These are phyloP conservation scores for Mortierella hygrophila DNA, from an alignment of 192 early-diverging fungal genomes.

Conservation along the genomic window DNA sequence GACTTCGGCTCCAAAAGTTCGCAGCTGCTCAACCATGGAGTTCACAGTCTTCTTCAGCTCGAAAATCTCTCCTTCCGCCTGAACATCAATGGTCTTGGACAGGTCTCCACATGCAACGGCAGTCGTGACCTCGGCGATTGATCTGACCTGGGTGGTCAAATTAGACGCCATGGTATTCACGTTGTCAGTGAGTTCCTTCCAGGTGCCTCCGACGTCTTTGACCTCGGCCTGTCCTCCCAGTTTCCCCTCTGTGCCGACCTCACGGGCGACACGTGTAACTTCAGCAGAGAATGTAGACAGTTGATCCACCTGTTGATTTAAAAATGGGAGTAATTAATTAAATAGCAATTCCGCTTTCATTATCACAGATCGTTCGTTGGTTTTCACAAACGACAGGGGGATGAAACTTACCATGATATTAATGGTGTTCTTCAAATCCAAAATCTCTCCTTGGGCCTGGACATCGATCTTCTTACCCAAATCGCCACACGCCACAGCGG, in stretches of 20 bases:
- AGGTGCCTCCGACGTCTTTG: conserved; percentile 38
- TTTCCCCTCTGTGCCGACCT: conserved; percentile 65
- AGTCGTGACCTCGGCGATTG: conserved; percentile 58
- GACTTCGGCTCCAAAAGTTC: conserved; percentile 58
- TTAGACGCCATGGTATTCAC: conserved; percentile 67
- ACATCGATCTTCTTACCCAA: conserved; percentile 65
- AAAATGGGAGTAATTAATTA: too few relatives aligned
- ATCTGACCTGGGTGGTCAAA: conserved; percentile 59
- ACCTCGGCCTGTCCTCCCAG: conserved; percentile 64
- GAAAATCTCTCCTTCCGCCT: conserved; percentile 56
- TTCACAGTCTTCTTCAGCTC: conserved; percentile 60
- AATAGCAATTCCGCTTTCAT: too few relatives aligned
- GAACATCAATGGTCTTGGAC: conserved; percentile 48
- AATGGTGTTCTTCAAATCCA: conserved; percentile 66
- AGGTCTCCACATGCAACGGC: conserved; percentile 59
- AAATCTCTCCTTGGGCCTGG: conserved; percentile 66
- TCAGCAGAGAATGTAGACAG: conserved; percentile 50
- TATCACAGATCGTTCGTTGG: too few relatives aligned
- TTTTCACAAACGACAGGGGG: neutral
- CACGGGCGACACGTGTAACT: conserved; percentile 63
- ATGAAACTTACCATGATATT: conserved; percentile 40
- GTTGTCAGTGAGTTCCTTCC: conserved; percentile 62
- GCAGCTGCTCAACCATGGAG: conserved; percentile 56
- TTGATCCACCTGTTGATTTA: conserved; percentile 29
- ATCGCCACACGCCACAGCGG: conserved; percentile 67